Base-by-base conservation (phyloP, 805 yeast genomes). In the Tetrapisispora taiwanensis region DNA sequence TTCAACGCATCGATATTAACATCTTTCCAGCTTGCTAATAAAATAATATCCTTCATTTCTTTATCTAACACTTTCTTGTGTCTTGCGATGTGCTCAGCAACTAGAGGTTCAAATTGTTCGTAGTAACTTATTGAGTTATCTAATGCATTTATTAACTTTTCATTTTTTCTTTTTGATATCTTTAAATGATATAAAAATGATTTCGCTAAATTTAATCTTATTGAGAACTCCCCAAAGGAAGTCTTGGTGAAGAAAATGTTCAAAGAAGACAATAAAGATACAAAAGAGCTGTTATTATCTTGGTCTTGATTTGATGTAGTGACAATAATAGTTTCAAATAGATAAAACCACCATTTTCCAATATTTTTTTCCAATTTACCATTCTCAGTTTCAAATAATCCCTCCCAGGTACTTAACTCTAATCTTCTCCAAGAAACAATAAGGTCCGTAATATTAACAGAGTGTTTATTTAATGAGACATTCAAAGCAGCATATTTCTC, bases 11-110 rank as follows among this genome's bases (percentile, higher is more conserved):
- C 94, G 36, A 88, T 77, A 56, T 92, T 94, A 12, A 88, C 89
- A 66, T 92, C 99, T 53, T 89, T 88, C 97, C 97, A 94, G 55
- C 95, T 85, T 1, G 98, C 97, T 14, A 92, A 70, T 37, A 86
- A 66, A 36, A 92, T 87, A 3, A 88, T 81, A 46, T 92, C 98
- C 30, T 78, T 72, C 10, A 92, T 75, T 41, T 87, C 87, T 57
- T 89, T 90, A 46, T 81, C 86, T 30, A 90, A 66, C 3, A 65
- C 61, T 53, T 73, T 76, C 59, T 72, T 79, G 1, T 72, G 71
- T 1, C 57, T 56, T 0, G 52, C 54, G 9, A 88, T 56, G 10
- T 66, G 60, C 0, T 72, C 74, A 1, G 60, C 58, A n/a, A 90
- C 66, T 1, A 59, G 52, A 0, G 74, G 68, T 3, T 62, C 44